Conservation (phyloP, 2,329 filamentous ascomycete genomes). For the Cladosporium oxysporum region DNA sequence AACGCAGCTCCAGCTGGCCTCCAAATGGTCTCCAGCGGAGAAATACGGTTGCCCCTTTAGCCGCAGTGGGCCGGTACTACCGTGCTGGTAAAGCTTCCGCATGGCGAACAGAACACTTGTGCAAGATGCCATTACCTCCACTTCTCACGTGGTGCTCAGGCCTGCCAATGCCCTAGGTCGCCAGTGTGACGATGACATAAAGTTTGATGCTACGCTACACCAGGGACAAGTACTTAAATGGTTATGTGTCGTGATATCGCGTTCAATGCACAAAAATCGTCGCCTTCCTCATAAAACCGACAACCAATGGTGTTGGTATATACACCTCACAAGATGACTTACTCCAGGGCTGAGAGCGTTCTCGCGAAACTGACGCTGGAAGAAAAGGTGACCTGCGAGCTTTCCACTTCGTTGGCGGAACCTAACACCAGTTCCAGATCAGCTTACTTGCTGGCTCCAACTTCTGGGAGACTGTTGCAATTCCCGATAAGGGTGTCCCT, state of each 20-base stretch:
- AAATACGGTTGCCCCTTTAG: neutral
- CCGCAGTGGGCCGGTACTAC: neutral
- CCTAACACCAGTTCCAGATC: neutral
- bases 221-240: neutral
- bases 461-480: constrained; percentile 7
- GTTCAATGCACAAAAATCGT: neutral
- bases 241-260: neutral
- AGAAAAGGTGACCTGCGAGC: neutral
- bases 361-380: constrained; percentile 6
- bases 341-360: neutral
- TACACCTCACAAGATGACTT: neutral
- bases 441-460: constrained; percentile 11
- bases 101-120: neutral
- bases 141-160: neutral
- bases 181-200: neutral
- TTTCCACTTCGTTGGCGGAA: neutral
- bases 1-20: neutral
- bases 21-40: neutral
- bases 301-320: neutral
- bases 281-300: neutral
- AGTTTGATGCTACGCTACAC: neutral
- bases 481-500: constrained; percentile 3
- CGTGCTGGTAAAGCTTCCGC: neutral
- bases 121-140: neutral
- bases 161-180: neutral